phyloP scores from a whole-genome alignment of 192 early-diverging fungal species.

The Neocallimastix lanati region DNA sequence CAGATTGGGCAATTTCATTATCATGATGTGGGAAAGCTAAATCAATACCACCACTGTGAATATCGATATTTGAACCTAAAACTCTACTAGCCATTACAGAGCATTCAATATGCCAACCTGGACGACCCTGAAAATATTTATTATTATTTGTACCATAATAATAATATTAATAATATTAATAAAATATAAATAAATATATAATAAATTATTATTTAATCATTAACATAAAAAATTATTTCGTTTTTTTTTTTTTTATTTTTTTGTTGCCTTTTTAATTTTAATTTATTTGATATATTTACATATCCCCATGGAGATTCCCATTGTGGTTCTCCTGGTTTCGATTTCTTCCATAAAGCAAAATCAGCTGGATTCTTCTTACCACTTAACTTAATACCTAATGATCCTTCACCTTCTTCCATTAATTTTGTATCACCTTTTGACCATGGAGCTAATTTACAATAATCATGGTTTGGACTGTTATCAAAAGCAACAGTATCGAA shows the following conservation, averaged over 20 bases:
- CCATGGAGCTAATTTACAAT: constrained; percentile 86
- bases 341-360: constrained; percentile 93
- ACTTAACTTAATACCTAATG: constrained; percentile 39
- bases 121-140: constrained; percentile 47
- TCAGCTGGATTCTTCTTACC: constrained; percentile 59
- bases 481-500: constrained; percentile 80
- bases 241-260: too few species aligned
- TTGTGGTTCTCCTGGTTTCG: constrained; percentile 80
- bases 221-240: too few species aligned
- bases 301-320: constrained; percentile 84
- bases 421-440: constrained; percentile 65
- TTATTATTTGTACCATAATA: too few species aligned
- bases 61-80: constrained; percentile 70
- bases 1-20: constrained; percentile 90
- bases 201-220: too few species aligned
- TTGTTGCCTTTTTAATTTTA: too few species aligned
- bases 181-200: too few species aligned
- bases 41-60: constrained; percentile 92
- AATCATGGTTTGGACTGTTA: constrained; percentile 61
- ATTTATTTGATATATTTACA: too few species aligned
- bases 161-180: too few species aligned
- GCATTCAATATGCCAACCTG: constrained; percentile 99
- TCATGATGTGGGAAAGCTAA: constrained; percentile 97
- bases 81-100: constrained; percentile 92
- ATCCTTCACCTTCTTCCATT: constrained; percentile 82